Conservation (phyloP, 208 protist species). For the Acanthamoeba castellanii region DNA sequence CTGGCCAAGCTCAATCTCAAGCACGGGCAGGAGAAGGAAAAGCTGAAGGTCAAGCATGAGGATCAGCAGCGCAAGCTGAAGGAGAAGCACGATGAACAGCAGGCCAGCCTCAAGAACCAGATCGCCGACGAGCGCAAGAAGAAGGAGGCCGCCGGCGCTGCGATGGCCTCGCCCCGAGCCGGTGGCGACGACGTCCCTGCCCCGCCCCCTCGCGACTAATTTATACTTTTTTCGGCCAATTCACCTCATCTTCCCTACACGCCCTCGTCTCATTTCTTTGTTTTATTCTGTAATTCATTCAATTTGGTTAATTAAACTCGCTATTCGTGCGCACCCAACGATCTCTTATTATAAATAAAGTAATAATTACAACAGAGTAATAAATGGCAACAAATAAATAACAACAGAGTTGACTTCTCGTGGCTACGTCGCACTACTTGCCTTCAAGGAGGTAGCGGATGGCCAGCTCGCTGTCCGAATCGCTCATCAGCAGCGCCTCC, state of each 20-base stretch:
- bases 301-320: no score
- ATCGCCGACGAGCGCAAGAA: constrained; percentile 41
- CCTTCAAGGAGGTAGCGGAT: constrained; percentile 61
- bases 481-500: constrained; percentile 55
- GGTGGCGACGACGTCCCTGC: neutral
- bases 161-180: neutral
- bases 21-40: constrained; percentile 67
- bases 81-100: constrained; percentile 68
- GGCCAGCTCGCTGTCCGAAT: constrained; percentile 57
- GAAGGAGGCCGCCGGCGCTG: neutral
- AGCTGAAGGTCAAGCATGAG: constrained; percentile 33
- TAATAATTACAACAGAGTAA: no score
- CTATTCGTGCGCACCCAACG: no score
- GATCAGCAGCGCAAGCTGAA: constrained; percentile 53
- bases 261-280: no score
- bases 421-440: neutral
- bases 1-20: constrained; percentile 58
- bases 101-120: constrained; percentile 25
- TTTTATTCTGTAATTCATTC: no score
- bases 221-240: no score
- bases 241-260: no score
- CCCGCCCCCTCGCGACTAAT: neutral
- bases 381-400: neutral
- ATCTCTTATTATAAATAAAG: no score
- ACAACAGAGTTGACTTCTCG: neutral